Percentiles rank a stretch among this genome's conserved stretches.
Evolutionary conservation across 73 alveolate genomes (phyloP).

Genomic region (Breviolum minutum): DNA sequence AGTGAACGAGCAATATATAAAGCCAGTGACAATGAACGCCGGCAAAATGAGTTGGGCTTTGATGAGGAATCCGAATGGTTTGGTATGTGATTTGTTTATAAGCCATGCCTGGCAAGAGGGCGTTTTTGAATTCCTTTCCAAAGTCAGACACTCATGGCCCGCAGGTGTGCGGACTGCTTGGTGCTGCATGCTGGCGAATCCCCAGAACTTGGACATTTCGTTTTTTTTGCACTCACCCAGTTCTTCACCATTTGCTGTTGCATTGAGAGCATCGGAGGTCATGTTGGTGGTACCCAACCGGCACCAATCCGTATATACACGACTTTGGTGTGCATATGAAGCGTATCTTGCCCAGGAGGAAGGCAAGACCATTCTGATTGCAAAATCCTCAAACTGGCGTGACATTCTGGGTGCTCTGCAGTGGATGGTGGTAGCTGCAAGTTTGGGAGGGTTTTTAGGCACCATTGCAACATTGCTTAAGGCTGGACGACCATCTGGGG

Average conservation of each 20-base stretch:
- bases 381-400: not conserved
- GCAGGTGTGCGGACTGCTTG: not conserved
- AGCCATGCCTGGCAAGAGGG: slow-evolving; percentile 61
- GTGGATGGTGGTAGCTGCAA: slow-evolving; percentile 15
- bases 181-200: slow-evolving; percentile 64
- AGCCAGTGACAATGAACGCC: not conserved
- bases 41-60: slow-evolving; percentile 61
- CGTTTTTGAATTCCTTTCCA: slow-evolving; percentile 39
- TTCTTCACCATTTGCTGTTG: slow-evolving; percentile 24
- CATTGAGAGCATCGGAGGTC: not conserved
- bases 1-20: slow-evolving; percentile 21
- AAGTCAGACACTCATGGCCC: slow-evolving; percentile 2
- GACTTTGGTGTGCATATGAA: slow-evolving; percentile 66
- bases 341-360: slow-evolving; percentile 54
- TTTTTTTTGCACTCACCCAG: slow-evolving; percentile 1
- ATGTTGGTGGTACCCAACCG: slow-evolving; percentile 46
- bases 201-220: slow-evolving; percentile 1
- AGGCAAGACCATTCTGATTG: slow-evolving; percentile 5
- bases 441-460: not conserved
- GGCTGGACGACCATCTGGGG: not conserved
- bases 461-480: not conserved
- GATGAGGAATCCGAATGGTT: slow-evolving; percentile 39
- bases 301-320: slow-evolving; percentile 17
- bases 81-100: slow-evolving; percentile 23
- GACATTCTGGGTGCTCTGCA: not conserved